Evolutionary conservation across 257 asterid genomes (phyloP).

Genomic region (Solanum tarapatanum): DNA sequence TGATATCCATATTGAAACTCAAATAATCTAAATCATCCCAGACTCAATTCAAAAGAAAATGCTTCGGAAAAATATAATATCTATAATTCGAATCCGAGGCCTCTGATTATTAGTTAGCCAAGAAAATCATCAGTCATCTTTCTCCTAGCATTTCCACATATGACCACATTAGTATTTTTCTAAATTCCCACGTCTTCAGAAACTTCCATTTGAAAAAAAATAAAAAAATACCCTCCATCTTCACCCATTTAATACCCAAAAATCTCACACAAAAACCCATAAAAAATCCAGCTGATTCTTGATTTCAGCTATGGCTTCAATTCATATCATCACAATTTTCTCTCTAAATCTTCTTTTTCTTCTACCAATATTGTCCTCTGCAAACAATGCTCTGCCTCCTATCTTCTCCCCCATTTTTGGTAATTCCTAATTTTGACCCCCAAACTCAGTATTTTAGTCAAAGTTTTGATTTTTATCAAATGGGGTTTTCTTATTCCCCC

Average conservation of each 20-base stretch:
- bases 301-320: constrained; percentile 25
- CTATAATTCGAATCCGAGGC: accelerated
- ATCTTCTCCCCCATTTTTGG: constrained; percentile 31
- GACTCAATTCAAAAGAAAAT: too few species aligned
- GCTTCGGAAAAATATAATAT: accelerated
- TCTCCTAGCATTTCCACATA: not conserved
- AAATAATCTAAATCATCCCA: not conserved
- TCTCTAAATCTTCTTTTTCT: constrained; percentile 13
- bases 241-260: not conserved
- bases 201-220: not conserved
- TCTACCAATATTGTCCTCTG: constrained; percentile 9
- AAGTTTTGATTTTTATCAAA: not conserved
- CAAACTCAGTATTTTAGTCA: not conserved
- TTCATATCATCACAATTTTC: constrained; percentile 8
- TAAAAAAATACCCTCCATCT: not conserved
- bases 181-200: not conserved
- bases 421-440: not conserved
- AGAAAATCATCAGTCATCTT: not conserved
- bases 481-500: not conserved
- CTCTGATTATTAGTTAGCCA: too few species aligned
- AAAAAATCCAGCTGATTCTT: not conserved
- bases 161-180: not conserved
- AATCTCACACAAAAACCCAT: not conserved
- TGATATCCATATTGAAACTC: accelerated
- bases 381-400: constrained; percentile 24